Evolutionary conservation across 352 stramenopile species (phyloP), one percentile per base, ranked within the genome.

Genomic region (Phytophthora pistaciae): DNA sequence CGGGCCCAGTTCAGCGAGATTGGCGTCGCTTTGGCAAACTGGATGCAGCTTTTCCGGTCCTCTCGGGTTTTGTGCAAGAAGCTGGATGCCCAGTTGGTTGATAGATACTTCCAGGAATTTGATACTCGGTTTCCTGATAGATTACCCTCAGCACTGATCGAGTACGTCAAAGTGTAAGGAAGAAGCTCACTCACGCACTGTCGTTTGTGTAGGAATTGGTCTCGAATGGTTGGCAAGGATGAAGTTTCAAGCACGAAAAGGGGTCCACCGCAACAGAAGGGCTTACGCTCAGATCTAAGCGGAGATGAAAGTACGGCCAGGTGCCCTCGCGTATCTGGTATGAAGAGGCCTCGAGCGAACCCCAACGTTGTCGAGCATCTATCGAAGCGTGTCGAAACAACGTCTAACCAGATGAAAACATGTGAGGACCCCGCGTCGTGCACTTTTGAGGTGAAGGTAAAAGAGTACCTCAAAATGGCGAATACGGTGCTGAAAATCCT

Each of bases 21-120:
- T 25, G 44, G 44, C 18, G 18, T 52, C 18, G 20, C 44, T 14
- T 25, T 52, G 38, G 38, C 38, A n/a, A 44, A 44, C 38, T 44
- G 13, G 48, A 66, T 59, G 60, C 29, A 66, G 16, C 13, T 65
- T 25, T 14, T 65, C 31, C 46, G n/a, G 59, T 14, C 13, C 29
- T 16, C 27, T n/a, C 27, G 25, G 16, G 29, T 40, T 5, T 33
- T 57, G 46, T 65, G 46, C n/a, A 49, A 46, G 20, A 57, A 57
- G 13, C n/a, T 65, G 25, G 59, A 58, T 38, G 59, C 42, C 11
- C 16, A 57, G 29, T 33, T 65, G 46, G 46, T 65, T 31, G 46
- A 21, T 16, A 50, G 27, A 8, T 33, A 58, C 48, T 58, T 58
- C 20, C 44, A 50, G 14, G 20, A 49, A 14, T 65, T 65, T 65